phyloP scores from a whole-genome alignment of 108 stramenopile species.

The Skeletonema marinoi region DNA sequence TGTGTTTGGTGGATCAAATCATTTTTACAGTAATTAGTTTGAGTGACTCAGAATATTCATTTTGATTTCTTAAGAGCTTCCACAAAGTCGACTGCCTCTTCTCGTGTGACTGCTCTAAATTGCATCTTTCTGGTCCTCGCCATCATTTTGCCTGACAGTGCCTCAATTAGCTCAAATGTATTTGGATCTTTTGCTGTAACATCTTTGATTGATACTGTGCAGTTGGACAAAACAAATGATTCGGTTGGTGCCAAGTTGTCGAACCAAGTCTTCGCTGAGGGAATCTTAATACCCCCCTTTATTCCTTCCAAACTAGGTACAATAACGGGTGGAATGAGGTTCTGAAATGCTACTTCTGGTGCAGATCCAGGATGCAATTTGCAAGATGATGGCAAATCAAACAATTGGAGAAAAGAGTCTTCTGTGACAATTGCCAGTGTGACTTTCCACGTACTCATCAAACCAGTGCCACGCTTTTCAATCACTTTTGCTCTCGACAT shows the following conservation, averaged over 20 bases:
- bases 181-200: slow-evolving; percentile 29
- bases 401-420: slow-evolving; percentile 76
- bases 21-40: too few relatives aligned
- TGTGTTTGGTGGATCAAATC: too few relatives aligned
- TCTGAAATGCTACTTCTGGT: slow-evolving; percentile 78
- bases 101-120: slow-evolving; percentile 55
- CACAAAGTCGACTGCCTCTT: slow-evolving; percentile 71
- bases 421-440: slow-evolving; percentile 69
- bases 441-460: slow-evolving; percentile 67
- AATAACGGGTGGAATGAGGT: slow-evolving; percentile 63
- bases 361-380: slow-evolving; percentile 57
- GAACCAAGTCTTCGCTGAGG: slow-evolving; percentile 63
- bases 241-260: slow-evolving; percentile 69
- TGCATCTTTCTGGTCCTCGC: slow-evolving; percentile 62
- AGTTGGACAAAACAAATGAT: slow-evolving; percentile 67
- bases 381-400: slow-evolving; percentile 63
- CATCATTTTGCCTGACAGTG: slow-evolving; percentile 63
- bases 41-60: background rate
- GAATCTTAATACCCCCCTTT: slow-evolving; percentile 34
- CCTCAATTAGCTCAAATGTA: slow-evolving; percentile 67
- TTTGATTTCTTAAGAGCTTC: slow-evolving; percentile 42
- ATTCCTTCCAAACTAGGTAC: slow-evolving; percentile 58
- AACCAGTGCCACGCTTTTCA: slow-evolving; percentile 57
- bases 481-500: slow-evolving; percentile 75
- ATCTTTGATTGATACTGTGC: slow-evolving; percentile 47